Evolutionary conservation across 305 asterid genomes (phyloP).

Genomic region (Fraxinus greggii): DNA sequence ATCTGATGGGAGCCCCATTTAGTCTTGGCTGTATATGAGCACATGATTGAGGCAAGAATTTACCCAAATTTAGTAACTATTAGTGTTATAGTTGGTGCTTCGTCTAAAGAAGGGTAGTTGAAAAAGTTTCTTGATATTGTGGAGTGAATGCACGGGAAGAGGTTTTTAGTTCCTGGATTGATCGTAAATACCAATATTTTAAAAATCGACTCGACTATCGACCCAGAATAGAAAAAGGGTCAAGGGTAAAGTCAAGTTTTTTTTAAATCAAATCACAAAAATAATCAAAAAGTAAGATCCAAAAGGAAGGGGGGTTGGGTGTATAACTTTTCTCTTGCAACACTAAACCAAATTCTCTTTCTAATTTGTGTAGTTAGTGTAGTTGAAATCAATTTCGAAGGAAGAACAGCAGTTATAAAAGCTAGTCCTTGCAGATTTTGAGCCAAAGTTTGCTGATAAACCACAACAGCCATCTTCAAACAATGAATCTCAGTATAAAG

Average conservation of each 20-base stretch:
- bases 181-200: conserved; percentile 41
- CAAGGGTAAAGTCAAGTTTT: no score
- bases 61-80: conserved; percentile 54
- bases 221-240: no score
- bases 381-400: no score
- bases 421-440: background rate
- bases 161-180: conserved; percentile 41
- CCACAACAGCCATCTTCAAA: background rate
- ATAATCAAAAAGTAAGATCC: no score
- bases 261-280: no score
- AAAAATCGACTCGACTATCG: no score
- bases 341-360: no score
- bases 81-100: conserved; percentile 57
- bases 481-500: background rate
- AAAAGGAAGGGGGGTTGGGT: no score
- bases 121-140: conserved; percentile 46
- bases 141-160: conserved; percentile 63
- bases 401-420: no score
- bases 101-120: conserved; percentile 69
- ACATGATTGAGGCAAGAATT: conserved; percentile 50
- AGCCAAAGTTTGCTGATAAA: background rate
- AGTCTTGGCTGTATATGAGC: conserved; percentile 65
- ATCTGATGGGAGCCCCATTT: conserved; percentile 36
- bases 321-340: no score
- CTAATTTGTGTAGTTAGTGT: no score